Evolutionary conservation across 257 asterid species (phyloP).

Genomic region (Solanum rostratum): DNA sequence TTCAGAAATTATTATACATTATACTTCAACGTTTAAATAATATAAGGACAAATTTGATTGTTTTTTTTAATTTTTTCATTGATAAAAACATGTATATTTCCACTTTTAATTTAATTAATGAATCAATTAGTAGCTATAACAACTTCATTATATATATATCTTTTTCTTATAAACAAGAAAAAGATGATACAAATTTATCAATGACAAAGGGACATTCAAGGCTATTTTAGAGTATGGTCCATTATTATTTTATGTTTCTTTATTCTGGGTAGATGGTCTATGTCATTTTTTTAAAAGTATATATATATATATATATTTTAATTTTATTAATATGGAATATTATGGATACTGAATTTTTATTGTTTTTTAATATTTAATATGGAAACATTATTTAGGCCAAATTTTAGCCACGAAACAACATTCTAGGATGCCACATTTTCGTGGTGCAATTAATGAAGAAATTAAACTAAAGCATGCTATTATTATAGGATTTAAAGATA

Average conservation of each 20-base stretch:
- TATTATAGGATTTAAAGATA: background rate
- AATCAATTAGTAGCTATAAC: background rate
- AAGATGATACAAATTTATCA: background rate
- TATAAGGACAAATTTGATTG: background rate
- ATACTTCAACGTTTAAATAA: background rate
- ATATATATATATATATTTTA: no score
- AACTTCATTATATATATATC: background rate
- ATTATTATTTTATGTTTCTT: background rate
- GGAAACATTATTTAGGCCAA: background rate
- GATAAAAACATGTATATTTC: background rate
- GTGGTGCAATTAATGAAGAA: background rate
- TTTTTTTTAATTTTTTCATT: background rate
- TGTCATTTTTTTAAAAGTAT: rapidly evolving
- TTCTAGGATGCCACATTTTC: background rate
- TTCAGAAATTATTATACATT: no score
- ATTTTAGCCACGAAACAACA: background rate
- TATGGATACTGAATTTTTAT: rapidly evolving
- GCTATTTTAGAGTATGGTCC: background rate
- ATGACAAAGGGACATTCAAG: background rate
- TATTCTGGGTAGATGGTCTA: background rate
- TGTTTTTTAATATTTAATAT: background rate
- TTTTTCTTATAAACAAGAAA: background rate
- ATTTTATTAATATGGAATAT: background rate
- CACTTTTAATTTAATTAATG: background rate
- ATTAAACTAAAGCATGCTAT: background rate